Base-by-base conservation (phyloP, 2,329 filamentous ascomycete genomes). In the Hortaea sp. region DNA sequence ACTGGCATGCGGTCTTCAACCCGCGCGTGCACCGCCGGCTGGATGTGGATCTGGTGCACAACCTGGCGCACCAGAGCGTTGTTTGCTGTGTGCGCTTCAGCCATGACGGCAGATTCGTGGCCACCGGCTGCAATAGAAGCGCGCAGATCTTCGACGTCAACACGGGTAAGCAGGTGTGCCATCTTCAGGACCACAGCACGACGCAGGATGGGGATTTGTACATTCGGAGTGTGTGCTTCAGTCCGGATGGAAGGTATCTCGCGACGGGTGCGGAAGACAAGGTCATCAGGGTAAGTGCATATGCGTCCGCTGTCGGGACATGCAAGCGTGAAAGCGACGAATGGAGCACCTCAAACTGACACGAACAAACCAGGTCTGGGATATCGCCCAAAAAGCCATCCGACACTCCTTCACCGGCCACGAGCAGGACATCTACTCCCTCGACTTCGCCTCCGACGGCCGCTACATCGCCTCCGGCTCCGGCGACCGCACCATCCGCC, bases 21-120 rank as follows among this genome's bases (percentile, higher is more conserved):
- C 88, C 90, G 39, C 79, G 84, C 48, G 85, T 95, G 34, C 87
- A 86, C 52, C 87, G 92, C 49, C 81, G 88, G 43, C 74, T 98
- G 43, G 92, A 98, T 63, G 88, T 98, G 45, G 88, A 95, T 54
- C 76, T 98, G 35, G 84, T 95, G 41, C 92, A 97, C 69, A 95
- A 88, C 47, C 77, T 98, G 44, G 79, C 81, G 50, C 92, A 98
- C 62, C 87, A 95, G 63, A 97, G 90, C 59, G 92, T 98, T 3
- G 92, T 98, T 1, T 98, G 92, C 76, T 98, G 92, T 65, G 92
- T 98, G 32, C 80, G 92, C 48, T 98, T 98, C 74, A 97, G 90
- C 64, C 80, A 85, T 46, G 92, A 98, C 62, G 92, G 92, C 56
- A 89, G 94, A 63, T 95, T 87, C 57, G 85, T 98, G 46, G 92